Conservation (phyloP, 495 filamentous ascomycete species). For the Penicillium paxilli region DNA sequence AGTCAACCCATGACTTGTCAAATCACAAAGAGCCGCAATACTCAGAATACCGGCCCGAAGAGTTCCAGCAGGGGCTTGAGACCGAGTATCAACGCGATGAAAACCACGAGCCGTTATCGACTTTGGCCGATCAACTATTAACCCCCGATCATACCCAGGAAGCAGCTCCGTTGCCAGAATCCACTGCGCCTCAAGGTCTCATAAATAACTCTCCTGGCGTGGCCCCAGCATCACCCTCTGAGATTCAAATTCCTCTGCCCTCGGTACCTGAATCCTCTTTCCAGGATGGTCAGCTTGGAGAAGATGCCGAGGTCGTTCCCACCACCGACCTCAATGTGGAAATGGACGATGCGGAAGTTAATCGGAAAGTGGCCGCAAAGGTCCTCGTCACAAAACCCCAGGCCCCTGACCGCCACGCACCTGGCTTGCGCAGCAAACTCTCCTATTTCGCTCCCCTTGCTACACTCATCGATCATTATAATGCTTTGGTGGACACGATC, state of each 20-base stretch:
- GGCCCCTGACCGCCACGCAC: conserved; percentile 32
- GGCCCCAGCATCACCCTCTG: neutral
- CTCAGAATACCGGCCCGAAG: neutral
- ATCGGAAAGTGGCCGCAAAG: neutral
- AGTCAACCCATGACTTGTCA: neutral
- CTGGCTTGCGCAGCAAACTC: conserved; percentile 59
- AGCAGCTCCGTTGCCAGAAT: neutral
- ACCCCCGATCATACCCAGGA: conserved; percentile 28
- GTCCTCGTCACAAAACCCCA: conserved; percentile 13
- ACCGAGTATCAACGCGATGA: neutral
- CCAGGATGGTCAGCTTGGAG: neutral
- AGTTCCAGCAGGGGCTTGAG: neutral
- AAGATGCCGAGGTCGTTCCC: neutral
- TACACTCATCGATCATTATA: conserved; percentile 55
- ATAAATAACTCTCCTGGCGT: too few species aligned
- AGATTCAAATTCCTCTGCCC: neutral
- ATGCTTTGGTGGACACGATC: conserved; percentile 61
- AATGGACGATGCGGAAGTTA: neutral
- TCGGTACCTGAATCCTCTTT: neutral
- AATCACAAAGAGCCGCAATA: neutral
- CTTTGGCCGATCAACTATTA: conserved; percentile 14
- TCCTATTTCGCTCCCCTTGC: conserved; percentile 71
- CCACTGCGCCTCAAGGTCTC: too few species aligned
- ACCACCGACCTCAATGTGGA: neutral
- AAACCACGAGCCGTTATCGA: neutral